phyloP scores from a whole-genome alignment of 495 filamentous ascomycete species.

The Aspergillus bertholletiae region DNA sequence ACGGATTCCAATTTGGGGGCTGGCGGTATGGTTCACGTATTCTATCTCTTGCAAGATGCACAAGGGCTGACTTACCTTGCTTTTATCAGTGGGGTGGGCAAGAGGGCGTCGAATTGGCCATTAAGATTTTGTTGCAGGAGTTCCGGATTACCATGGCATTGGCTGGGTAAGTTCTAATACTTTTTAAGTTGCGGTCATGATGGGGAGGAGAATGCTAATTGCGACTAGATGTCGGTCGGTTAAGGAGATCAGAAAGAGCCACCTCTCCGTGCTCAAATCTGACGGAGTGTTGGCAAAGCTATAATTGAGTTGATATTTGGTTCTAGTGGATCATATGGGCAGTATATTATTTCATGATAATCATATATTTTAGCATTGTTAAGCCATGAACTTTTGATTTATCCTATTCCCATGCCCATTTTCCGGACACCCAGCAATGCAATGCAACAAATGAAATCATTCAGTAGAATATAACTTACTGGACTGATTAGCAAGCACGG shows the following conservation, averaged over 20 bases:
- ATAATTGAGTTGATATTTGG: background rate
- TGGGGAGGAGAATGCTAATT: background rate
- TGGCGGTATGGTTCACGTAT: conserved; percentile 21
- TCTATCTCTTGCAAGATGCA: background rate
- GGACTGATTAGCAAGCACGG: background rate
- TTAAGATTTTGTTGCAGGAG: conserved; percentile 34
- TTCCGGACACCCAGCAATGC: background rate
- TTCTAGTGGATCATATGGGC: background rate
- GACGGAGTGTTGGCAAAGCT: conserved; percentile 26
- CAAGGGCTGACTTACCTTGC: background rate
- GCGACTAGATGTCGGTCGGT: conserved; percentile 18
- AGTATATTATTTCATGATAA: background rate
- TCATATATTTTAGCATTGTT: background rate
- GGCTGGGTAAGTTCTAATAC: conserved; percentile 26
- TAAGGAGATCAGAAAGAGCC: conserved; percentile 27
- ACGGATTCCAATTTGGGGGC: conserved; percentile 75
- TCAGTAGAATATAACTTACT: background rate
- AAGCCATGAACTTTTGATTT: background rate
- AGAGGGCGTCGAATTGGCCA: conserved; percentile 31
- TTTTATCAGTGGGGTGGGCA: conserved; percentile 31
- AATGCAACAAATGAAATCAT: background rate
- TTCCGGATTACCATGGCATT: conserved; percentile 36
- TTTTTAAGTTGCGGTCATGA: background rate
- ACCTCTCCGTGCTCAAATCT: conserved; percentile 20
- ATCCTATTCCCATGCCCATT: background rate